These are phyloP conservation scores for Nakataea oryzae DNA, from an alignment of 2,329 filamentous ascomycete genomes.

Conservation along the genomic window DNA sequence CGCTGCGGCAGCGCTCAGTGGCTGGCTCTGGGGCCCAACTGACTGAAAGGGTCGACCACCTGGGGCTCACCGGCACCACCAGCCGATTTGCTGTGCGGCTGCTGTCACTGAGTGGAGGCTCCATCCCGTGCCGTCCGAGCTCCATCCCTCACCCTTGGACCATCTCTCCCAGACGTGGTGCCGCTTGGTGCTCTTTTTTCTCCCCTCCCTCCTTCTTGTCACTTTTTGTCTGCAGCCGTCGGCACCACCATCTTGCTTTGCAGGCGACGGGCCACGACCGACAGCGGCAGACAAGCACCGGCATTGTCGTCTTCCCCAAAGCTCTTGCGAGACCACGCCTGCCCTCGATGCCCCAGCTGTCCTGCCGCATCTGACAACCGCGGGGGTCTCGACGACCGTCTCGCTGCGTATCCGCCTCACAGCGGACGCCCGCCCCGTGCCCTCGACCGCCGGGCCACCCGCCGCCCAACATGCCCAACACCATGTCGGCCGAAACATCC, in stretches of 20 bases:
- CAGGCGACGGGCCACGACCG: no score
- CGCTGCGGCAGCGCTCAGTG: background rate
- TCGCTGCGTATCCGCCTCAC: background rate
- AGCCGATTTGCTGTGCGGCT: background rate
- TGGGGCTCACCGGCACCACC: background rate
- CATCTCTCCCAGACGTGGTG: background rate
- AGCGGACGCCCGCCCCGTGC: background rate
- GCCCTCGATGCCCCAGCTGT: background rate
- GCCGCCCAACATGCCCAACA: background rate
- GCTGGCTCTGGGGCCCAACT: background rate
- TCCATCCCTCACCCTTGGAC: background rate
- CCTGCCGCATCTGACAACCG: background rate
- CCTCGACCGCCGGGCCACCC: background rate
- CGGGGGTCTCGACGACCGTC: background rate
- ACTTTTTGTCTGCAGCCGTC: background rate
- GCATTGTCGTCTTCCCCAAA: background rate
- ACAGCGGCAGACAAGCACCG: background rate
- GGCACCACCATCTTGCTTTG: background rate
- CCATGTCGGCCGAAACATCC: conserved; percentile 35
- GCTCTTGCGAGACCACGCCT: background rate
- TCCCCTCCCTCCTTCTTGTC: background rate
- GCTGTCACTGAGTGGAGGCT: background rate
- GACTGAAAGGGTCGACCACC: background rate
- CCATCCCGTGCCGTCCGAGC: background rate
- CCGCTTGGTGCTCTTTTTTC: background rate